A percentile compares a stretch with the other conserved stretches of the same genome.
Conservation (phyloP, 495 filamentous ascomycete genomes). For the Annulohypoxylon stygium region DNA sequence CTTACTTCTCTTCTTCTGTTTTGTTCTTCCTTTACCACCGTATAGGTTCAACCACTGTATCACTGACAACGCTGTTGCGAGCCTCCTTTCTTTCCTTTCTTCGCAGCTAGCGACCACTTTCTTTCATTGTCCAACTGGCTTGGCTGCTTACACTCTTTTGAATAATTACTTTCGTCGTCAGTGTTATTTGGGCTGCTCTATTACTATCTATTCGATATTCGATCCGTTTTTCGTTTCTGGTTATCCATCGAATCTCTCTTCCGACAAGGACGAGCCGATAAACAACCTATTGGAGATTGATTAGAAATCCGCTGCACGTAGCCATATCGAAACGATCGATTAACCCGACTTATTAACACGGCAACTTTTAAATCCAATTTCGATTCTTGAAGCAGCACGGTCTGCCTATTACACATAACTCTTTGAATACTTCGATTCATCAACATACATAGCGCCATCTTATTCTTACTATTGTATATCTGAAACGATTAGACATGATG, state of each 20-base stretch:
- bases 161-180: constrained; percentile 59
- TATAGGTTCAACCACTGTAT: constrained; percentile 57
- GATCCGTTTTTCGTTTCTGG: constrained; percentile 51
- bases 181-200: constrained; percentile 62
- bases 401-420: constrained; percentile 35
- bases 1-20: constrained; percentile 53
- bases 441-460: constrained; percentile 38
- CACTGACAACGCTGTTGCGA: constrained; percentile 63
- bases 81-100: constrained; percentile 62
- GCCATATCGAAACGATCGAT: constrained; percentile 23
- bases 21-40: constrained; percentile 56
- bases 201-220: constrained; percentile 40
- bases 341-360: constrained; percentile 30
- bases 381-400: constrained; percentile 52
- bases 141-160: constrained; percentile 69
- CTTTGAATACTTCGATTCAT: constrained; percentile 45
- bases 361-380: constrained; percentile 36
- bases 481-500: constrained; percentile 50
- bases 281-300: constrained; percentile 26
- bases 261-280: constrained; percentile 33
- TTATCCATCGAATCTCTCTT: constrained; percentile 29
- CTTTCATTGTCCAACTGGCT: constrained; percentile 69
- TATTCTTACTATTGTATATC: constrained; percentile 20
- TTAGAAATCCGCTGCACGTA: constrained; percentile 21
- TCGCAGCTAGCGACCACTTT: constrained; percentile 68